A percentile compares a stretch with the other conserved stretches of the same genome.
Evolutionary conservation across 495 filamentous ascomycete genomes (phyloP).

Genomic region (Cenococcum geophilum): DNA sequence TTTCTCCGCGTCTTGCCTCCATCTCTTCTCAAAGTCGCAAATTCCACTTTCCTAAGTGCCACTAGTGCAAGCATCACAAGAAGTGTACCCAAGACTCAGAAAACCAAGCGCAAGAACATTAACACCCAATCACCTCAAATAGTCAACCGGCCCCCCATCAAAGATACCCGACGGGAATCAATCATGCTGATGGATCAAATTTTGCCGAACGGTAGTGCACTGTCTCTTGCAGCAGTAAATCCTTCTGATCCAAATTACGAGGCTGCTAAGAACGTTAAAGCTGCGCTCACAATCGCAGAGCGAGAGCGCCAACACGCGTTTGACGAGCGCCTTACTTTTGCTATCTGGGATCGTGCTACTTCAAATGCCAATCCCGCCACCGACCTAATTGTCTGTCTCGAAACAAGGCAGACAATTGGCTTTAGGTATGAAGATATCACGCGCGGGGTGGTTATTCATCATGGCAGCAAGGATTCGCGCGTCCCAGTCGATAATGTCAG

Average conservation of each 20-base stretch:
- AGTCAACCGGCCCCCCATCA: constrained; percentile 27
- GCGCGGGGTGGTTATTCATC: constrained; percentile 82
- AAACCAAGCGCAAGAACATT: constrained; percentile 23
- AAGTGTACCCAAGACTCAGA: constrained; percentile 64
- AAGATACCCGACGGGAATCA: constrained; percentile 33
- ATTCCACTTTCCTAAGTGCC: constrained; percentile 88
- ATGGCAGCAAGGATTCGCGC: constrained; percentile 82
- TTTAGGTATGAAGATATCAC: constrained; percentile 97
- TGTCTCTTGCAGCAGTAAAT: constrained; percentile 23
- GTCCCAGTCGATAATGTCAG: constrained; percentile 92
- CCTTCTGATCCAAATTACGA: constrained; percentile 25
- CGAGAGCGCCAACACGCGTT: constrained; percentile 73
- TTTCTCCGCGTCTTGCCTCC: constrained; percentile 89
- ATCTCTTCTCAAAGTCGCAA: constrained; percentile 85
- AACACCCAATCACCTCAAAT: constrained; percentile 30
- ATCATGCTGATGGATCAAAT: constrained; percentile 41
- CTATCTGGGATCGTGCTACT: constrained; percentile 93
- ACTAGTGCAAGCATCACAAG: constrained; percentile 85
- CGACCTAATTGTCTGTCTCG: constrained; percentile 86
- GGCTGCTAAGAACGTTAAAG: constrained; percentile 16
- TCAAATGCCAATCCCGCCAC: constrained; percentile 88
- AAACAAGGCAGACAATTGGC: constrained; percentile 84
- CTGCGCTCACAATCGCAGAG: constrained; percentile 45
- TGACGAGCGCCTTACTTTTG: constrained; percentile 78
- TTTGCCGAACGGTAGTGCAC: constrained; percentile 32